phyloP scores from a whole-genome alignment of 305 asterid species.

The Solanum chacoense region DNA sequence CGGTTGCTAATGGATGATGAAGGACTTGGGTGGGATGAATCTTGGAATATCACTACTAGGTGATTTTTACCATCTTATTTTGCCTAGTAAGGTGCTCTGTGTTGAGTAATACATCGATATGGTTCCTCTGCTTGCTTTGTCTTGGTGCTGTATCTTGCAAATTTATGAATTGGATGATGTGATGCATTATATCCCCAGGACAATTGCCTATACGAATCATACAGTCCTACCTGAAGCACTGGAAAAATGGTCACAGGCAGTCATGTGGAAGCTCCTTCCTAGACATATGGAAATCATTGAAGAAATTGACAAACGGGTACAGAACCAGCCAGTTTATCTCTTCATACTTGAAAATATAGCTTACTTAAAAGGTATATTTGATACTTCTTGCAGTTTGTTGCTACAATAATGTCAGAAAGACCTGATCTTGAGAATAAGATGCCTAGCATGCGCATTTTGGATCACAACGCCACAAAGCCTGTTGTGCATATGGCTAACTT shows the following conservation, averaged over 20 bases:
- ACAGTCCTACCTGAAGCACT: slow-evolving; percentile 99
- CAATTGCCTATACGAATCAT: slow-evolving; percentile 95
- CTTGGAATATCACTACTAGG: slow-evolving; percentile 93
- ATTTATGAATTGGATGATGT: neutral
- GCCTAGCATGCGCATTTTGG: slow-evolving; percentile 63
- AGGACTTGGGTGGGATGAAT: slow-evolving; percentile 98
- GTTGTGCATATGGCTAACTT: slow-evolving; percentile 99
- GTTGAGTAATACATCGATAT: neutral
- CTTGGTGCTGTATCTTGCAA: slow-evolving; percentile 1
- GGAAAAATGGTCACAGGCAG: slow-evolving; percentile 97
- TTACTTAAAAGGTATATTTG: slow-evolving; percentile 8
- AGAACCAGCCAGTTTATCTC: neutral
- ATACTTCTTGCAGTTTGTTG: slow-evolving; percentile 54
- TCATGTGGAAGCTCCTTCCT: slow-evolving; percentile 99
- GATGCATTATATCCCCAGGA: slow-evolving; percentile 35
- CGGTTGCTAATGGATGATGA: slow-evolving; percentile 88
- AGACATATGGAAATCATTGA: slow-evolving; percentile 97
- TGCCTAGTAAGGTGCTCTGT: slow-evolving; percentile 1
- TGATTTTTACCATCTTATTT: slow-evolving; percentile 13
- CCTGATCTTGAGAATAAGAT: slow-evolving; percentile 80
- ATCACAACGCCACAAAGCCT: slow-evolving; percentile 71
- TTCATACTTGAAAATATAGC: neutral
- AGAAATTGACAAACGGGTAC: slow-evolving; percentile 95
- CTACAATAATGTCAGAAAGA: slow-evolving; percentile 50
- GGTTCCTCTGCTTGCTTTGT: slow-evolving; percentile 4